A percentile compares a stretch with the other conserved stretches of the same genome.
Evolutionary conservation across 495 filamentous ascomycete genomes (phyloP).

Genomic region (Penicillium pulvis): DNA sequence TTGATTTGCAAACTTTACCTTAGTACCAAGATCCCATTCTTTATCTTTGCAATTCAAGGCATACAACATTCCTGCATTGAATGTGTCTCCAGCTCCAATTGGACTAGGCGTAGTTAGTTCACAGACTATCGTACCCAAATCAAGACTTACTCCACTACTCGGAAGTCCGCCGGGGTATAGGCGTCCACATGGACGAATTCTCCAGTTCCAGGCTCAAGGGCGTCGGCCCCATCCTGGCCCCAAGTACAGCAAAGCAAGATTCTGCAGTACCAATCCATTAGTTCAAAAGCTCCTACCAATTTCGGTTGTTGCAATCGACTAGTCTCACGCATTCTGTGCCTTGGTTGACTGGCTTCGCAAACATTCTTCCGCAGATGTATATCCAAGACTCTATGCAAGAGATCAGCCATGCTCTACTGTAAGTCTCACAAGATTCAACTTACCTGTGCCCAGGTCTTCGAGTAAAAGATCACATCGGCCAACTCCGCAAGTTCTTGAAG

Average conservation of each 20-base stretch:
- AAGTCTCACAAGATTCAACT: slow-evolving; percentile 21
- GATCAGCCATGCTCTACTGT: slow-evolving; percentile 7
- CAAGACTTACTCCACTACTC: slow-evolving; percentile 63
- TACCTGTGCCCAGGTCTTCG: slow-evolving; percentile 69
- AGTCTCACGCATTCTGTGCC: slow-evolving; percentile 45
- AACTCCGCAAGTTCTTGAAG: slow-evolving; percentile 61
- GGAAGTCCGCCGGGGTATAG: slow-evolving; percentile 38
- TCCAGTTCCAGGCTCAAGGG: slow-evolving; percentile 41
- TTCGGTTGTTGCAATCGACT: background rate
- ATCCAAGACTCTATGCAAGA: slow-evolving; percentile 43
- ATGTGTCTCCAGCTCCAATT: slow-evolving; percentile 74
- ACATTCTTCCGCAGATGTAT: slow-evolving; percentile 52
- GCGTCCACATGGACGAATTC: slow-evolving; percentile 48
- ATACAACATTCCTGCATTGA: slow-evolving; percentile 72
- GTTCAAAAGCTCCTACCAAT: background rate
- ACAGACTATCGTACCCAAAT: background rate
- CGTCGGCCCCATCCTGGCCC: slow-evolving; percentile 62
- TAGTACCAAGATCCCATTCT: slow-evolving; percentile 53
- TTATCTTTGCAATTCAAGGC: slow-evolving; percentile 52
- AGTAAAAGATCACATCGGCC: slow-evolving; percentile 72
- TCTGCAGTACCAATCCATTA: slow-evolving; percentile 30
- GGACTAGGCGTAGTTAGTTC: slow-evolving; percentile 42
- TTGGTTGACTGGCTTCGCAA: slow-evolving; percentile 45
- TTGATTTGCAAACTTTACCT: slow-evolving; percentile 63
- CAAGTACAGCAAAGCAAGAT: slow-evolving; percentile 66